Base-by-base conservation (phyloP, 768 basidiomycete genomes). In the Trichaptum fuscoviolaceum region DNA sequence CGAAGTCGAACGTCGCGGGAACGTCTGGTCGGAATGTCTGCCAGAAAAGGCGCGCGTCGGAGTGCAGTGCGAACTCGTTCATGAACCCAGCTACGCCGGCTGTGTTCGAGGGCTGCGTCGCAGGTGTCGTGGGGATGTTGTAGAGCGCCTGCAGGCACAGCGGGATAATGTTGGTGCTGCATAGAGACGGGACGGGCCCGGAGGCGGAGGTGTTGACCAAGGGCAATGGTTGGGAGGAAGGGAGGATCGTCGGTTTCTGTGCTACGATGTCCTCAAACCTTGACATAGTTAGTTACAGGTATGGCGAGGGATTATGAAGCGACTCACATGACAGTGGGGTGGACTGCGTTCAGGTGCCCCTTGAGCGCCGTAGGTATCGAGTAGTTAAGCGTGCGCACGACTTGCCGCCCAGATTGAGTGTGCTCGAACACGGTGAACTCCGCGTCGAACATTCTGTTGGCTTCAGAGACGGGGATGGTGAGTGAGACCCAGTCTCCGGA, bases 331-430 rank as follows among this genome's bases (percentile, higher is more conserved):
- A 69, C 70, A 1, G 73, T 76, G 6, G 77, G 77, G 64, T 76
- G 75, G 20, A 81, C 69, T 9, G 75, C 59, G 27, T 75, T 68
- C 64, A 81, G 69, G 62, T 76, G 73, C 1, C 66, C 67, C 57
- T 71, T 65, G 7, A 81, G 71, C 17, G 71, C 70, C 17, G 70
- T 59, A 3, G 79, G 80, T 36, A 81, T 69, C 12, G 79, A 78
- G 70, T 78, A 79, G 17, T 69, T 66, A n/a, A 80, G 73, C 2
- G 79, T 79, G 58, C 79, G 75, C 35, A 80, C 69, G 35, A 70
- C 68, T 30, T 70, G 59, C 64, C 63, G 69, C 35, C 78, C 77
- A 42, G 74, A 73, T 0, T 68, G 68, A 3, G 65, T 58, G 67
- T 80, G 76, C 42, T 67, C 71, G 71, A 77, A 81, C 12, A 75